phyloP scores from a whole-genome alignment of 2,329 filamentous ascomycete species.

The Fusarium sp. region DNA sequence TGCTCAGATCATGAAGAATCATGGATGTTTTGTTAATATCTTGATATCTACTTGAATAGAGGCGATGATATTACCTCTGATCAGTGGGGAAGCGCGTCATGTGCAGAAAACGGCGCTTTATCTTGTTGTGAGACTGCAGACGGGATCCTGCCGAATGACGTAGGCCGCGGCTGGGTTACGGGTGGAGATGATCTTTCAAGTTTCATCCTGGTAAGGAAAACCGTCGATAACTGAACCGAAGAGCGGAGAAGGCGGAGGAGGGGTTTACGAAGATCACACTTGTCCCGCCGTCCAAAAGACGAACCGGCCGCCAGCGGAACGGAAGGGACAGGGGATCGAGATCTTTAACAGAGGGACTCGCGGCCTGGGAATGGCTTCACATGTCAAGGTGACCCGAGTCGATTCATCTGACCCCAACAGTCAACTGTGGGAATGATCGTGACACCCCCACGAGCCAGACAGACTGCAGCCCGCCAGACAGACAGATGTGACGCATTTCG shows the following conservation, averaged over 20 bases:
- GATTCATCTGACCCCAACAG: constrained; percentile 3
- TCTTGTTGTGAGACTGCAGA: constrained; percentile 17
- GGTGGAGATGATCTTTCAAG: constrained; percentile 14
- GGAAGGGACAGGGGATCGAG: constrained; percentile 21
- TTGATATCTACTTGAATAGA: background rate
- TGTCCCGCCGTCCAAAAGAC: background rate
- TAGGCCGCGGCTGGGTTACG: constrained; percentile 30
- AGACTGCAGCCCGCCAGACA: background rate
- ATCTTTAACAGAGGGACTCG: constrained; percentile 16
- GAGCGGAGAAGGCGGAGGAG: background rate
- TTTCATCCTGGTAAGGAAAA: background rate
- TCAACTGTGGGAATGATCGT: background rate
- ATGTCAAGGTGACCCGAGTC: constrained; percentile 6
- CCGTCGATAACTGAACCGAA: background rate
- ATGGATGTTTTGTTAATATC: background rate
- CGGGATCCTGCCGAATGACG: constrained; percentile 41
- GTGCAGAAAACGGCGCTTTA: constrained; percentile 20
- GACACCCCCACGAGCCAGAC: constrained; percentile 11
- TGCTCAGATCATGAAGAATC: background rate
- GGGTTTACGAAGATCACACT: background rate
- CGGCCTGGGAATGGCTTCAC: constrained; percentile 24
- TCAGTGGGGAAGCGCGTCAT: constrained; percentile 15
- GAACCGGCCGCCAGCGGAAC: background rate
- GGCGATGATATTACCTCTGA: background rate
- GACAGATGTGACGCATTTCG: background rate